These are phyloP conservation scores for Candida ulmi DNA, from an alignment of 805 yeast genomes.

Conservation along the genomic window DNA sequence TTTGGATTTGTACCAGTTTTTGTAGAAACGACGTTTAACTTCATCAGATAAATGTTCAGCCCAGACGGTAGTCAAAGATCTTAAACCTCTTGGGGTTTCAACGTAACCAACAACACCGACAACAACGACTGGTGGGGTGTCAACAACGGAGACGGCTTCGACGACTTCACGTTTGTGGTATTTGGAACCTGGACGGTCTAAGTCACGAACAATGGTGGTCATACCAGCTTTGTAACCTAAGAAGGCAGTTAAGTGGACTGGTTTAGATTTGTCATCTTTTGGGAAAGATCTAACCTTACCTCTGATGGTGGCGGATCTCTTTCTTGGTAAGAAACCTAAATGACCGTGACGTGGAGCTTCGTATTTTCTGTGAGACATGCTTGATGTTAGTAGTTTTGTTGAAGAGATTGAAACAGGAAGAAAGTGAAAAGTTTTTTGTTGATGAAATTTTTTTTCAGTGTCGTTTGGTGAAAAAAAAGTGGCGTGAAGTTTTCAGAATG, in stretches of 20 bases:
- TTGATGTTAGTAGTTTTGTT: constrained; percentile 21
- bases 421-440: constrained; percentile 14
- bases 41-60: constrained; percentile 99
- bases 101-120: constrained; percentile 99
- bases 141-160: constrained; percentile 98
- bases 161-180: constrained; percentile 99
- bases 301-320: constrained; percentile 98
- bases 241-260: constrained; percentile 98
- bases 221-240: constrained; percentile 99
- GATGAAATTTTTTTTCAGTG: constrained; percentile 10
- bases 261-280: constrained; percentile 95
- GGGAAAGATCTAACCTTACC: constrained; percentile 99
- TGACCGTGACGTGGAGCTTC: constrained; percentile 99
- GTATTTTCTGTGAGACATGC: constrained; percentile 99
- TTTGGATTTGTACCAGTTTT: constrained; percentile 99
- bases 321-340: constrained; percentile 99
- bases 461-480: not conserved
- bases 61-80: constrained; percentile 99
- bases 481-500: not conserved
- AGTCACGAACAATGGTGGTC: constrained; percentile 99
- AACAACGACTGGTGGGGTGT: constrained; percentile 98
- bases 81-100: constrained; percentile 99
- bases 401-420: constrained; percentile 11
- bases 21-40: constrained; percentile 99
- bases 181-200: constrained; percentile 99